Conservation (phyloP, 73 alveolate genomes). For the Stentor roeselii region DNA sequence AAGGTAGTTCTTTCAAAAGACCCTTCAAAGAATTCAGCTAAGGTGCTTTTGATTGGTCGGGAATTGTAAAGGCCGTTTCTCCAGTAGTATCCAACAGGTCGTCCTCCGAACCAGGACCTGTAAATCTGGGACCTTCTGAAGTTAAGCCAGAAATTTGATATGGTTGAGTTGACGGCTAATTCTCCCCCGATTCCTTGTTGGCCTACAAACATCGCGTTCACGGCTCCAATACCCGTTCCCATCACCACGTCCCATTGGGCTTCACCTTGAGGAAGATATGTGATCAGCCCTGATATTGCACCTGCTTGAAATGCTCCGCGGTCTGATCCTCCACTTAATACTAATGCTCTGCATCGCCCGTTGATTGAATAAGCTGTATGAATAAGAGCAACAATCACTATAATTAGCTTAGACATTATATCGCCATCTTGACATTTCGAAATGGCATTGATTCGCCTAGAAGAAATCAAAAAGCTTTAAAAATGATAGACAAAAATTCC, state of each 20-base stretch:
- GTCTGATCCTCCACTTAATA: conserved; percentile 61
- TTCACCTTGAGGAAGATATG: conserved; percentile 27
- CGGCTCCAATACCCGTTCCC: conserved; percentile 6
- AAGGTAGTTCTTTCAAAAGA: neutral
- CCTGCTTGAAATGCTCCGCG: conserved; percentile 69
- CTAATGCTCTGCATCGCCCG: conserved; percentile 55
- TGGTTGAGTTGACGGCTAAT: neutral
- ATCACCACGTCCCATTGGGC: conserved; percentile 54
- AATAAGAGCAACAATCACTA: neutral
- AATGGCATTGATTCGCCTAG: no score
- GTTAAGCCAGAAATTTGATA: neutral
- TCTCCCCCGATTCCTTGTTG: neutral
- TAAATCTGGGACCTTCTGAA: neutral
- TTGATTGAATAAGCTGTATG: neutral
- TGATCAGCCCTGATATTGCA: conserved; percentile 39
- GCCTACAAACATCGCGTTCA: neutral
- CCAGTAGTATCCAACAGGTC: neutral
- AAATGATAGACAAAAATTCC: conserved; percentile 13
- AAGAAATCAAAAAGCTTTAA: no score
- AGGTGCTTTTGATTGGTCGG: neutral
- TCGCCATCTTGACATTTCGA: no score
- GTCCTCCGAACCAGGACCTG: conserved; percentile 19
- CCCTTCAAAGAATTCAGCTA: neutral
- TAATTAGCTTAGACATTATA: neutral
- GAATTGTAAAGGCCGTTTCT: neutral